Evolutionary conservation across 2,329 filamentous ascomycete species (phyloP), one percentile per base, ranked within the genome.

Genomic region (Myrmaecium sp.): DNA sequence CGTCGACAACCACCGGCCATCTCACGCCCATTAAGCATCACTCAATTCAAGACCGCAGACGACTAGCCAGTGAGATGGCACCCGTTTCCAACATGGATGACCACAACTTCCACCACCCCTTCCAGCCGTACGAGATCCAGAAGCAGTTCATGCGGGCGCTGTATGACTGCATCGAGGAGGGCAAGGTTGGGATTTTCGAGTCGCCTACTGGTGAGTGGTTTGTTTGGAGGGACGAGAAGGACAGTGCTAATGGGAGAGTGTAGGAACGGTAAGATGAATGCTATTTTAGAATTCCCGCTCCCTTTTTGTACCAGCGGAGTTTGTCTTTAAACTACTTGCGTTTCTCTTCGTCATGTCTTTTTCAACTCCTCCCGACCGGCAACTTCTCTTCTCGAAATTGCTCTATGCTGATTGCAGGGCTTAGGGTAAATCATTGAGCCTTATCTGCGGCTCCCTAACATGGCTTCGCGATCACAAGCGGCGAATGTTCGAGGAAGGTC

Each of bases 381-480:
- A n/a, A n/a, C n/a, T n/a, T n/a, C n/a, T n/a, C n/a, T n/a, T n/a
- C n/a, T n/a, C n/a, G n/a, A n/a, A n/a, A n/a, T n/a, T n/a, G n/a
- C n/a, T n/a, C n/a, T n/a, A n/a, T 29, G n/a, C 8, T 12, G 6
- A 21, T 12, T 28, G 7, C 17, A 14, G 17, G 10, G 10, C n/a
- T 11, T 35, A 78, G 62, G 84, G 84, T 23, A 94, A 94, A 64
- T 93, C 84, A 1, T 54, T 94, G 23, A 93, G 84, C 36, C 62
- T 94, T 15, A 89, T 94, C 35, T 94, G 84, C 46, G 78, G 76
- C 21, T 74, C 83, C 5, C 51, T 94, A 41, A 92, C 83, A 3
- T 94, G 84, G 84, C 61, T 94, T n/a, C 74, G 84, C 25, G 69
- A 80, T 30, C 69, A 84, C 52, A 86, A 91, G 47, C 59, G 71